phyloP scores from a whole-genome alignment of 768 basidiomycete species.

The Amanita pallidorosea region DNA sequence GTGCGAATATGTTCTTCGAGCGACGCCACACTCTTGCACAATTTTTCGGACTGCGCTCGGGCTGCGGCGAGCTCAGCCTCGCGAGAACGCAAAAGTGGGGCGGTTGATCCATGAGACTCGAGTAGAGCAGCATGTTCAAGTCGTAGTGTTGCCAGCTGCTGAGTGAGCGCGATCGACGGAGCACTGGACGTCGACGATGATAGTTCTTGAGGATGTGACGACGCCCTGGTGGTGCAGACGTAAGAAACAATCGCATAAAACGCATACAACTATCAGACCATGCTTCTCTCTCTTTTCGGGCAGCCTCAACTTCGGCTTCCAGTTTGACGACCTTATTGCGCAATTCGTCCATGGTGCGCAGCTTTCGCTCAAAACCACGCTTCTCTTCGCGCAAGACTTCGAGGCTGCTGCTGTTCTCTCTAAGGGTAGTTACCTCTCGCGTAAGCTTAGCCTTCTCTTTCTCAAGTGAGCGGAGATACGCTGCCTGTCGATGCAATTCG shows the following conservation, averaged over 20 bases:
- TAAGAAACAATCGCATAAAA: background rate
- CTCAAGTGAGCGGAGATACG: slow-evolving; percentile 52
- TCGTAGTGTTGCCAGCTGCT: slow-evolving; percentile 48
- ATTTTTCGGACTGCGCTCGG: slow-evolving; percentile 25
- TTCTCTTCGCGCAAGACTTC: slow-evolving; percentile 74
- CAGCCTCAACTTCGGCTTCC: slow-evolving; percentile 59
- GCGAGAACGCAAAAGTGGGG: slow-evolving; percentile 39
- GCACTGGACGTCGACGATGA: background rate
- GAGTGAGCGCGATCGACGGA: slow-evolving; percentile 34
- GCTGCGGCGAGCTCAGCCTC: slow-evolving; percentile 38
- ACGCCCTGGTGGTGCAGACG: background rate
- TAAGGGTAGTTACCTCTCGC: slow-evolving; percentile 40
- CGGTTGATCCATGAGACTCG: slow-evolving; percentile 53
- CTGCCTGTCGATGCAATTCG: slow-evolving; percentile 57
- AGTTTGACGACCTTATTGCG: slow-evolving; percentile 43
- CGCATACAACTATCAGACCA: slow-evolving; percentile 26
- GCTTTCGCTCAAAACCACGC: slow-evolving; percentile 44
- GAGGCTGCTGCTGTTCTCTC: slow-evolving; percentile 45
- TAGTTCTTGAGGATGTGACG: slow-evolving; percentile 3
- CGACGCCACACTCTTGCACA: slow-evolving; percentile 18
- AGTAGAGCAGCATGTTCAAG: slow-evolving; percentile 51
- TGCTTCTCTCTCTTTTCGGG: slow-evolving; percentile 41
- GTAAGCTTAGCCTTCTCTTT: slow-evolving; percentile 42
- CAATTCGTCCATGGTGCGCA: slow-evolving; percentile 39
- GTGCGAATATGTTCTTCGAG: slow-evolving; percentile 26